Percentiles rank a stretch among this genome's conserved stretches.
phyloP scores from a whole-genome alignment of 257 asterid species.

The Nicotiana paniculata region DNA sequence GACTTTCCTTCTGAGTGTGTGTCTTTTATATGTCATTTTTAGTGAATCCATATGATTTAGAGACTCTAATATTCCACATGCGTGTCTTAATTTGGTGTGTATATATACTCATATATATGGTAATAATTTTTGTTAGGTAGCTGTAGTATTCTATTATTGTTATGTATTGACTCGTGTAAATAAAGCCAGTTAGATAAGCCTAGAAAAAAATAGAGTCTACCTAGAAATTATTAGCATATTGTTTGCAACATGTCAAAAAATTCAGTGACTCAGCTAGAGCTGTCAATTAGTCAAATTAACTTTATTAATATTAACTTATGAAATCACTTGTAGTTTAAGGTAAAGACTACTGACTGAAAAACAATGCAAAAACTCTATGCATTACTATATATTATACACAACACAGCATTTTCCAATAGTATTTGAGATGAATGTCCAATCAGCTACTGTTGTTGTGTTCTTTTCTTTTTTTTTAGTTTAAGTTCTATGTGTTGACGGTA shows the following conservation, averaged over 20 bases:
- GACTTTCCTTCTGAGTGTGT: too few species aligned
- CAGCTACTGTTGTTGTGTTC: neutral
- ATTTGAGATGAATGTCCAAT: slow-evolving; percentile 15
- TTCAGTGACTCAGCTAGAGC: neutral
- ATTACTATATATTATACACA: neutral
- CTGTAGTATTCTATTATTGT: neutral
- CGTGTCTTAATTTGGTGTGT: neutral
- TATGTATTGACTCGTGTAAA: neutral
- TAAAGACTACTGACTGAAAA: slow-evolving; percentile 1
- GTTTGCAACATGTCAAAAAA: neutral
- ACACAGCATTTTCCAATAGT: neutral
- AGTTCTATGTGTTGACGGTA: too few species aligned
- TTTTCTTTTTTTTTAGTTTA: too few species aligned
- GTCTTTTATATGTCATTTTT: neutral
- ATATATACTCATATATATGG: neutral
- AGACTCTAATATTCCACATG: neutral
- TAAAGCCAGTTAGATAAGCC: neutral
- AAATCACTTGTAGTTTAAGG: slow-evolving; percentile 14
- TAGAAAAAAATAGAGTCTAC: neutral
- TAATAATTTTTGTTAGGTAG: neutral
- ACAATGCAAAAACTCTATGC: neutral
- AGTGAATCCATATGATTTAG: neutral
- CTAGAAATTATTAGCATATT: neutral
- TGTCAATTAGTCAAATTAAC: slow-evolving; percentile 9
- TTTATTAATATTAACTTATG: neutral